A percentile compares a stretch with the other conserved stretches of the same genome.
phyloP scores from a whole-genome alignment of 805 yeast genomes.

The Sungouiozyma intestinalis region DNA sequence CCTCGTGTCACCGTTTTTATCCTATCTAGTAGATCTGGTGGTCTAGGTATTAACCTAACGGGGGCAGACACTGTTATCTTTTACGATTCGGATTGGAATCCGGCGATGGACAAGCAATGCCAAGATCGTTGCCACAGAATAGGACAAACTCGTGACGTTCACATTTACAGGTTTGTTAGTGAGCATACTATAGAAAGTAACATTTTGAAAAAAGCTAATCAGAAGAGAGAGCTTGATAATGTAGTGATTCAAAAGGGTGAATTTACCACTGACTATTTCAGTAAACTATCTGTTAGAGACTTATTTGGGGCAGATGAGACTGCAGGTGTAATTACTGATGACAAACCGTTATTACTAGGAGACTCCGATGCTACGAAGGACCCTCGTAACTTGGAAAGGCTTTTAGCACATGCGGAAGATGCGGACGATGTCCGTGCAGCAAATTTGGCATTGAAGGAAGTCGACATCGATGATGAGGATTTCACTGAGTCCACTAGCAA shows the following conservation, averaged over 20 bases:
- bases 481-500: conserved; percentile 41
- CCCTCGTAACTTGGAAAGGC: conserved; percentile 40
- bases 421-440: conserved; percentile 89
- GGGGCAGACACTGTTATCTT: conserved; percentile 98
- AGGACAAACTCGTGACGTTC: conserved; percentile 97
- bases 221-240: conserved; percentile 85
- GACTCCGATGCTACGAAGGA: conserved; percentile 27
- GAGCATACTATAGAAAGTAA: conserved; percentile 95
- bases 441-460: conserved; percentile 67
- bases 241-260: conserved; percentile 97
- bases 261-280: conserved; percentile 92
- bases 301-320: conserved; percentile 49
- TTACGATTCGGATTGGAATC: conserved; percentile 98
- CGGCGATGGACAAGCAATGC: conserved; percentile 98
- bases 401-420: conserved; percentile 89
- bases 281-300: conserved; percentile 77
- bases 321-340: conserved; percentile 25
- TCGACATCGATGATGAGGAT: conserved; percentile 75
- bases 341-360: conserved; percentile 27
- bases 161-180: conserved; percentile 89
- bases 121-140: conserved; percentile 98
- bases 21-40: conserved; percentile 93
- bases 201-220: conserved; percentile 87
- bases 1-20: conserved; percentile 81
- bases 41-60: conserved; percentile 91